A percentile compares a stretch with the other conserved stretches of the same genome.
These are phyloP conservation scores for Triangularia verruculosa DNA, from an alignment of 2,329 filamentous ascomycete species.

Conservation along the genomic window DNA sequence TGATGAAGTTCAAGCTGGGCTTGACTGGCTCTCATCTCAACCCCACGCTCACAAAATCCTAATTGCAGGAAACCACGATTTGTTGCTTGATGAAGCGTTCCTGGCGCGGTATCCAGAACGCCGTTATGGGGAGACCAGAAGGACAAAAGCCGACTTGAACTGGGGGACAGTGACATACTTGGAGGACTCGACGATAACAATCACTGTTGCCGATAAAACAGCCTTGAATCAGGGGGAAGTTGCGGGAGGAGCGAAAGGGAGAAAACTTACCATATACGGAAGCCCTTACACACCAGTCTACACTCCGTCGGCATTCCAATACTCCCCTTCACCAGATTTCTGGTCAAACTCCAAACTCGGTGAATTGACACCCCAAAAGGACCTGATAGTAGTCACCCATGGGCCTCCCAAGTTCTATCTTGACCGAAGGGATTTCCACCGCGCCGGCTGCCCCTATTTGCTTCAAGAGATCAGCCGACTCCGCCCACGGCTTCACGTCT, in stretches of 20 bases:
- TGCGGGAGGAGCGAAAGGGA: slow-evolving; percentile 28
- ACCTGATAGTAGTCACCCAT: slow-evolving; percentile 34
- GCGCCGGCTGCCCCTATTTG: slow-evolving; percentile 30
- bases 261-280: slow-evolving; percentile 34
- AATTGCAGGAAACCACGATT: slow-evolving; percentile 30
- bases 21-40: slow-evolving; percentile 36
- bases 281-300: slow-evolving; percentile 35
- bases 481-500: slow-evolving; percentile 35
- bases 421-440: slow-evolving; percentile 14
- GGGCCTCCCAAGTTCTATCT: slow-evolving; percentile 35
- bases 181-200: slow-evolving; percentile 16
- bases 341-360: slow-evolving; percentile 13
- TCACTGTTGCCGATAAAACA: slow-evolving; percentile 20
- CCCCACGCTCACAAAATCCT: slow-evolving; percentile 38
- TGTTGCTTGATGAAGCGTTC: slow-evolving; percentile 13
- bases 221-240: slow-evolving; percentile 18
- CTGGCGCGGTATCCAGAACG: background rate
- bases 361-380: background rate
- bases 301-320: slow-evolving; percentile 44
- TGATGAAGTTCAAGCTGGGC: slow-evolving; percentile 33
- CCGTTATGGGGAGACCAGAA: background rate
- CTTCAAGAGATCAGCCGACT: slow-evolving; percentile 33
- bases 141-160: slow-evolving; percentile 6
- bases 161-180: slow-evolving; percentile 22
- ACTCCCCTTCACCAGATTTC: slow-evolving; percentile 25